Percentiles rank a stretch among this genome's conserved stretches.
These are phyloP conservation scores for Hamigera avellanea DNA, from an alignment of 495 filamentous ascomycete genomes.

Conservation along the genomic window DNA sequence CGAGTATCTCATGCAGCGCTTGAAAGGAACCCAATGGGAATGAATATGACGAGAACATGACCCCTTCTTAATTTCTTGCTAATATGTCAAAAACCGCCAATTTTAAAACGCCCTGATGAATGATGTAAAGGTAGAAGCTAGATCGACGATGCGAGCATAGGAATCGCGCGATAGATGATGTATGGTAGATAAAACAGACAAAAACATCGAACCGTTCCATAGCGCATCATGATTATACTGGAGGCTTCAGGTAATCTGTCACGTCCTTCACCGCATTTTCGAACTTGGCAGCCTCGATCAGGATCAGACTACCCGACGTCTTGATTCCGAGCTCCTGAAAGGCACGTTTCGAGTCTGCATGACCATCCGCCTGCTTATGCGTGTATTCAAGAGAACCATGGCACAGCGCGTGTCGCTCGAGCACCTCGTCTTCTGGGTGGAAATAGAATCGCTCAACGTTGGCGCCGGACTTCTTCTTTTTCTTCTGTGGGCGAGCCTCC, in stretches of 20 bases:
- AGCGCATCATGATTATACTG: slow-evolving; percentile 2
- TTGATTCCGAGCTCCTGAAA: slow-evolving; percentile 90
- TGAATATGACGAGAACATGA: slow-evolving; percentile 8
- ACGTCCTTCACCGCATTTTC: slow-evolving; percentile 58
- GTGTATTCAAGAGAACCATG: slow-evolving; percentile 60
- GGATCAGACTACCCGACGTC: slow-evolving; percentile 66
- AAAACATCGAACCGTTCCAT: too few species aligned
- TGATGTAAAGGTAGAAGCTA: neutral
- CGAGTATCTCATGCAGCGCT: slow-evolving; percentile 90
- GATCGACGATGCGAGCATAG: too few species aligned
- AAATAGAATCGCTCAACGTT: slow-evolving; percentile 62
- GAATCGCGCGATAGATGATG: too few species aligned
- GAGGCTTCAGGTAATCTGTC: slow-evolving; percentile 51
- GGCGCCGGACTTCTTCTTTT: slow-evolving; percentile 53
- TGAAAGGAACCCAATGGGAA: slow-evolving; percentile 59
- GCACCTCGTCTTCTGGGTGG: slow-evolving; percentile 91
- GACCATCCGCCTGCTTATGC: slow-evolving; percentile 62
- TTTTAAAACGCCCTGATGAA: neutral
- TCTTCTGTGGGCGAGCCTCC: slow-evolving; percentile 59
- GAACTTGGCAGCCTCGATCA: slow-evolving; percentile 62
- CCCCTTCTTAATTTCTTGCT: neutral
- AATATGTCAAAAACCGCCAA: neutral
- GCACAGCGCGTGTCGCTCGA: slow-evolving; percentile 60
- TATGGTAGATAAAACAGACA: too few species aligned
- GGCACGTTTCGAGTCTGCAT: slow-evolving; percentile 80